These are phyloP conservation scores for Phaeosphaeria sp. DNA, from an alignment of 2,329 filamentous ascomycete species.

Conservation along the genomic window DNA sequence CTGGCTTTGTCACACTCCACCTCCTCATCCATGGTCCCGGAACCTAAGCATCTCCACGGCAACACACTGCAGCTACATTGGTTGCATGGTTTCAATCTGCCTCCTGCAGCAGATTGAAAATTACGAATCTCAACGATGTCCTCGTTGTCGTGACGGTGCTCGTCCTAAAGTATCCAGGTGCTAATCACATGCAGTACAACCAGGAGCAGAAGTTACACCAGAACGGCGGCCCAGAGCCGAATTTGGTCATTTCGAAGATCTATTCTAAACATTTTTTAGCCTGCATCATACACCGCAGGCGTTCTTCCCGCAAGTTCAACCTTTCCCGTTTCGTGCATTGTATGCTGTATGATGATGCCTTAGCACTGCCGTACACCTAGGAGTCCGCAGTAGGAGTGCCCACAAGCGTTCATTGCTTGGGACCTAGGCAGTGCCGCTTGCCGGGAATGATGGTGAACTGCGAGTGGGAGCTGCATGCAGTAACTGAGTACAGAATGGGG, in stretches of 20 bases:
- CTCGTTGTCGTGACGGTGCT: background rate
- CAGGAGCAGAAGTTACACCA: background rate
- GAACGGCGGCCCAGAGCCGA: background rate
- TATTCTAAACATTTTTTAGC: background rate
- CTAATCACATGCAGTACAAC: too few species aligned
- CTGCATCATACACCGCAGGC: background rate
- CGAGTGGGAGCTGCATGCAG: background rate
- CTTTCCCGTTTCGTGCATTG: background rate
- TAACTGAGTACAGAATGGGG: conserved; percentile 6
- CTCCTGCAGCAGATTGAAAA: background rate
- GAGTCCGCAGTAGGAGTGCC: background rate
- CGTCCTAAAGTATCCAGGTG: too few species aligned
- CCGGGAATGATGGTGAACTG: background rate
- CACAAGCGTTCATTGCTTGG: background rate
- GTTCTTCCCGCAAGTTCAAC: background rate
- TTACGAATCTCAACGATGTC: background rate
- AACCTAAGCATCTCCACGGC: background rate
- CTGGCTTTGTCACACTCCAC: background rate
- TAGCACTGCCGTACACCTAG: background rate
- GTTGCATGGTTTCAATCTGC: background rate
- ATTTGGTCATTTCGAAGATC: background rate
- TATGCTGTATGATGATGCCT: background rate
- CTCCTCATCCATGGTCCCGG: background rate
- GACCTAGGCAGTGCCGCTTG: background rate
- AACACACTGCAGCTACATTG: background rate